Evolutionary conservation across 116 monocot genomes (phyloP).

Genomic region (Dioscorea cayenensis): DNA sequence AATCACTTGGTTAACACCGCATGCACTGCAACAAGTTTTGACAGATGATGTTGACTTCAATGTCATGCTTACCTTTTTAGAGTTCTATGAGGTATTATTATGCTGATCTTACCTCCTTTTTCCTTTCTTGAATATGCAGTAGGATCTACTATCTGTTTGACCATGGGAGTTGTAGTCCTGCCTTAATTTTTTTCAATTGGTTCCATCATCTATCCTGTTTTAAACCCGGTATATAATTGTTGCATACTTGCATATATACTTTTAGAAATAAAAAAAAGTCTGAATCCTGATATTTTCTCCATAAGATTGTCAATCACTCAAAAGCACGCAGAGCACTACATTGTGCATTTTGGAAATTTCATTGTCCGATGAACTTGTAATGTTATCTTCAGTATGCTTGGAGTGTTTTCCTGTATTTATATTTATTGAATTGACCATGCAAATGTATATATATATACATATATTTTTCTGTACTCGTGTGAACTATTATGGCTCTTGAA

Average conservation of each 20-base stretch:
- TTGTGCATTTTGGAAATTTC: no score
- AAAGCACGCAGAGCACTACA: no score
- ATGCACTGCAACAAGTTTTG: slow-evolving; percentile 85
- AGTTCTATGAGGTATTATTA: slow-evolving; percentile 78
- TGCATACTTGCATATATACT: neutral
- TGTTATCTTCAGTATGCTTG: no score
- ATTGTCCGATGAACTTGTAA: no score
- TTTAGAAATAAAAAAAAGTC: no score
- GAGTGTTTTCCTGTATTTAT: no score
- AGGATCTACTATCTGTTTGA: neutral
- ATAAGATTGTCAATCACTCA: no score
- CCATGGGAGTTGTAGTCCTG: neutral
- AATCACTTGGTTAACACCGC: slow-evolving; percentile 95
- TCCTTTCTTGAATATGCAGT: neutral
- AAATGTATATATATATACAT: no score
- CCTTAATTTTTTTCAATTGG: neutral
- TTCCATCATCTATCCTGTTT: neutral
- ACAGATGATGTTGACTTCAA: slow-evolving; percentile 90
- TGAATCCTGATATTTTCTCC: no score
- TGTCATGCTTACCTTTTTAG: slow-evolving; percentile 91
- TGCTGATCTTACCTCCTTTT: neutral
- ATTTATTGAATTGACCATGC: no score
- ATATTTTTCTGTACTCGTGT: no score
- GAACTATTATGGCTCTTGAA: no score
- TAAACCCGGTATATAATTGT: neutral